phyloP scores from a whole-genome alignment of 306 rosid species.

The Castanopsis chinensis region DNA sequence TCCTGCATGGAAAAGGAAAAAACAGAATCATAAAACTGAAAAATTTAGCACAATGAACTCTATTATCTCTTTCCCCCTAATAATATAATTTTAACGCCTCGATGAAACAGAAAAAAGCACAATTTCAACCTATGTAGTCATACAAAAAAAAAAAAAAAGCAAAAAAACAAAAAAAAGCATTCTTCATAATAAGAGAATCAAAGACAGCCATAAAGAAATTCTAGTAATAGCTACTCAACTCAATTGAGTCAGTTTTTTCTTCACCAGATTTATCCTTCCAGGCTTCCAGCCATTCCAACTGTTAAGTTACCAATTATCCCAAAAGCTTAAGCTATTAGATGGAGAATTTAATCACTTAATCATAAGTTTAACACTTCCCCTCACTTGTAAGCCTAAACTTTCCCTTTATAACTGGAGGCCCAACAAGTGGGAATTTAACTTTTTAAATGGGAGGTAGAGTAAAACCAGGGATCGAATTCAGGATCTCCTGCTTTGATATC shows the following conservation, averaged over 20 bases:
- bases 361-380: too few relatives aligned
- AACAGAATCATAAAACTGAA: not conserved
- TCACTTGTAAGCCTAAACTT: too few relatives aligned
- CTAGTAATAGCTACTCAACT: not conserved
- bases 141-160: not conserved
- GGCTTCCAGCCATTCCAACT: not conserved
- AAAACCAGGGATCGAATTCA: too few relatives aligned
- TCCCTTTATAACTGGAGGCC: too few relatives aligned
- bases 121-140: not conserved
- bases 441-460: too few relatives aligned
- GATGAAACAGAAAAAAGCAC: not conserved
- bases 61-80: not conserved
- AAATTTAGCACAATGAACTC: not conserved
- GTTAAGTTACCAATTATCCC: too few relatives aligned
- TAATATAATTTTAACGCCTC: not conserved
- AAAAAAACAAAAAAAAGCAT: not conserved
- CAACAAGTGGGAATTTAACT: too few relatives aligned
- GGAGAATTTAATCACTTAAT: too few relatives aligned
- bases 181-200: not conserved
- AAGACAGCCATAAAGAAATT: not conserved
- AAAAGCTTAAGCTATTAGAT: too few relatives aligned
- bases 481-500: too few relatives aligned
- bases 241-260: not conserved
- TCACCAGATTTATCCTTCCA: too few relatives aligned
- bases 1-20: slow-evolving; percentile 49